phyloP scores from a whole-genome alignment of 73 alveolate species.

The Tetrahymena thermophila region DNA sequence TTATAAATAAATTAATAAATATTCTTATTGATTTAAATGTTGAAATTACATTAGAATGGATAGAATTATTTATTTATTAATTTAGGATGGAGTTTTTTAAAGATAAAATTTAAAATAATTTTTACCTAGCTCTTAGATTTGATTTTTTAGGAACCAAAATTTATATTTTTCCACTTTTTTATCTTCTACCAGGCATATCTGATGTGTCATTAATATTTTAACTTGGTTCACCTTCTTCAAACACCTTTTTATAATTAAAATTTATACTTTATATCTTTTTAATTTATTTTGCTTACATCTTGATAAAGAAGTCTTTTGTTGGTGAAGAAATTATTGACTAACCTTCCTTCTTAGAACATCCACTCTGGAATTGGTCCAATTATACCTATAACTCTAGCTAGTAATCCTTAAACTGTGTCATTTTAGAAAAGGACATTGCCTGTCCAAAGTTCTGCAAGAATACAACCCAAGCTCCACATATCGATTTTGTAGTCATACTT shows the following conservation, averaged over 20 bases:
- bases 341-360: slow-evolving; percentile 96
- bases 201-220: slow-evolving; percentile 27
- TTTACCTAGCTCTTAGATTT: slow-evolving; percentile 57
- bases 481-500: slow-evolving; percentile 68
- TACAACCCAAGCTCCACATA: slow-evolving; percentile 72
- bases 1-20: too few species aligned
- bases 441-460: slow-evolving; percentile 62
- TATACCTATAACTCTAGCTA: slow-evolving; percentile 95
- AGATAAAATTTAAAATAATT: background rate
- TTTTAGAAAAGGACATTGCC: slow-evolving; percentile 96
- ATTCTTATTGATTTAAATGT: too few species aligned
- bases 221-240: background rate
- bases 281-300: slow-evolving; percentile 75
- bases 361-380: slow-evolving; percentile 97
- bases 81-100: too few species aligned
- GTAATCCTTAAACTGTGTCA: slow-evolving; percentile 92
- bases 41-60: too few species aligned
- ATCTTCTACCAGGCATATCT: slow-evolving; percentile 35
- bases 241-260: background rate
- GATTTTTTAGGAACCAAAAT: slow-evolving; percentile 87
- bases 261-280: slow-evolving; percentile 42
- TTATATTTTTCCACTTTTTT: slow-evolving; percentile 57
- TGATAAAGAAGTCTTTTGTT: slow-evolving; percentile 91
- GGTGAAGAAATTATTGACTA: slow-evolving; percentile 92
- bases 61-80: too few species aligned